A percentile compares a stretch with the other conserved stretches of the same genome.
Conservation (phyloP, 2,329 filamentous ascomycete species). For the Rhynchosporium secalis region DNA sequence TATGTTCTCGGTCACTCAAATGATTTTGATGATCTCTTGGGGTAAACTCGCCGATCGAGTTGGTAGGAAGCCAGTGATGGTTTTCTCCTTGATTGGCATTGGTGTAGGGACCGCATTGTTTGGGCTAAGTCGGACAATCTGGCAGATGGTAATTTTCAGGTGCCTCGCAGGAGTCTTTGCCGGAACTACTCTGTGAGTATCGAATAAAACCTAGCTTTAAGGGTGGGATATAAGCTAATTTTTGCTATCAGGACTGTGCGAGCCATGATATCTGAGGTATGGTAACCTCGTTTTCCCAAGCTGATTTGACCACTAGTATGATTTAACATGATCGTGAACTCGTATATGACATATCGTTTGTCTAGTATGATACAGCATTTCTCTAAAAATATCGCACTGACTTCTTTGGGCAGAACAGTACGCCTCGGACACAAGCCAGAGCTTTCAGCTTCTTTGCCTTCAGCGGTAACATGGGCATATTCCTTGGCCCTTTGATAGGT, state of each 20-base stretch:
- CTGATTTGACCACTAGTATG: too few relatives aligned
- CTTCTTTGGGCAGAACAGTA: constrained; percentile 55
- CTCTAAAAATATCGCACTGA: background rate
- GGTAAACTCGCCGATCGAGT: constrained; percentile 65
- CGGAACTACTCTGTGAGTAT: constrained; percentile 62
- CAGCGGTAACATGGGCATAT: constrained; percentile 70
- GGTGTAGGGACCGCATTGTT: constrained; percentile 63
- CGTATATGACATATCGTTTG: too few relatives aligned
- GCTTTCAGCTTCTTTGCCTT: constrained; percentile 80
- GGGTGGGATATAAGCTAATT: background rate
- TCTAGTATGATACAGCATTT: background rate
- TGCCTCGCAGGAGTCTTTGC: constrained; percentile 73
- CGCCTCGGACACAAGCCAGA: constrained; percentile 66
- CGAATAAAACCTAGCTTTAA: background rate
- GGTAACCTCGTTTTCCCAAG: too few relatives aligned
- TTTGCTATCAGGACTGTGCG: constrained; percentile 53
- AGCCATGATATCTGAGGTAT: constrained; percentile 65
- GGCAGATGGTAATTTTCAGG: constrained; percentile 73
- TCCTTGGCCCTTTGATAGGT: constrained; percentile 59
- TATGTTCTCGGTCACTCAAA: constrained; percentile 73
- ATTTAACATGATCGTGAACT: too few relatives aligned
- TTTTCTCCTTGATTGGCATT: constrained; percentile 66
- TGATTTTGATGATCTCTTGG: constrained; percentile 76
- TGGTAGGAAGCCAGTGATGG: constrained; percentile 72
- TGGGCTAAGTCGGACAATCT: constrained; percentile 64